A percentile compares a stretch with the other conserved stretches of the same genome.
Evolutionary conservation across 441 rosid genomes (phyloP).

Genomic region (Codiaeum variegatum): DNA sequence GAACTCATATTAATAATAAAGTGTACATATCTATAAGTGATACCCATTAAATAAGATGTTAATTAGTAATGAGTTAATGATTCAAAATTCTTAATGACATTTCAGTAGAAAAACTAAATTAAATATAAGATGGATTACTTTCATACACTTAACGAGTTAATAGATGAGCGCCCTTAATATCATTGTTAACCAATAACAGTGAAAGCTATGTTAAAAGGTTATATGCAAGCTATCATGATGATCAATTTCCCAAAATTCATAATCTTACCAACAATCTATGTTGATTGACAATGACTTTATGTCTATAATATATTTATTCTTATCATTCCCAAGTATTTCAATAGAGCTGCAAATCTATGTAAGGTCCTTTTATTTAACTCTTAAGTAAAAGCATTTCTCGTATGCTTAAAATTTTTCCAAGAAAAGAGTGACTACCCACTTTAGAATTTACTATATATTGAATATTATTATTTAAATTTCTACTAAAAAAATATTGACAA

Average conservation of each 20-base stretch:
- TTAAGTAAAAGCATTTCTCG: neutral
- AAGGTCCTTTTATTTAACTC: neutral
- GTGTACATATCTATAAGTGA: too few species aligned
- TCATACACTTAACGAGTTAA: neutral
- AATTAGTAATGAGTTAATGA: too few species aligned
- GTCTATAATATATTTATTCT: neutral
- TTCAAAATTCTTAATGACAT: neutral
- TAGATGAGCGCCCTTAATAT: neutral
- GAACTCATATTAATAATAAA: too few species aligned
- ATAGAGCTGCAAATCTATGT: slow-evolving; percentile 4
- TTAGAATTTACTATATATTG: neutral
- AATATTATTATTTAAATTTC: neutral
- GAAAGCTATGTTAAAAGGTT: slow-evolving; percentile 1
- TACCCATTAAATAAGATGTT: too few species aligned
- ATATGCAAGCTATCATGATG: slow-evolving; percentile 4
- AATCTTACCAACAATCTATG: neutral
- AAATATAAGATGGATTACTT: neutral
- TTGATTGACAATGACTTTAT: slow-evolving; percentile 10
- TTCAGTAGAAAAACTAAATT: neutral
- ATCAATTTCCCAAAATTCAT: slow-evolving; percentile 1
- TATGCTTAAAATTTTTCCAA: slow-evolving; percentile 1
- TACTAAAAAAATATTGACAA: too few species aligned
- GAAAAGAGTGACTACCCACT: neutral
- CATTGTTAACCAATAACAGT: neutral
- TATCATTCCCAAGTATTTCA: neutral